phyloP scores from a whole-genome alignment of 305 asterid species.

The Plantago coronopus region DNA sequence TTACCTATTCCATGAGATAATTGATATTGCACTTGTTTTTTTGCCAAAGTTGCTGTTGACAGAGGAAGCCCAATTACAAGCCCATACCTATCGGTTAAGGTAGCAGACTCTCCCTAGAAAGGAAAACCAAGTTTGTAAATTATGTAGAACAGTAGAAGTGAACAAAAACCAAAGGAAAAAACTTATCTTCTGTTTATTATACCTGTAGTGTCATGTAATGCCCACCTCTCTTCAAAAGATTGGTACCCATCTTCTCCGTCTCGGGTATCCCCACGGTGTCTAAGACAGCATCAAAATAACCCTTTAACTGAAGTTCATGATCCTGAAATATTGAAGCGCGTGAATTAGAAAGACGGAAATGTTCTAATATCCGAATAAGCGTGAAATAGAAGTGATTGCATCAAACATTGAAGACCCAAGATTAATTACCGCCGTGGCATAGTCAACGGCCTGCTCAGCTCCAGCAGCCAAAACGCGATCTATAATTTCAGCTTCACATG shows the following conservation, averaged over 20 bases:
- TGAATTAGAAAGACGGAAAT: slow-evolving; percentile 6
- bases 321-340: slow-evolving; percentile 44
- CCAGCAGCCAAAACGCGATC: slow-evolving; percentile 72
- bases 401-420: slow-evolving; percentile 2
- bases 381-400: slow-evolving; percentile 1
- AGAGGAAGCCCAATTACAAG: slow-evolving; percentile 64
- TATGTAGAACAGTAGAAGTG: neutral
- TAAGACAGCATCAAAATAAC: slow-evolving; percentile 83
- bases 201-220: slow-evolving; percentile 98
- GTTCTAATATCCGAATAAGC: slow-evolving; percentile 1
- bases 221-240: slow-evolving; percentile 87
- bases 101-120: slow-evolving; percentile 87
- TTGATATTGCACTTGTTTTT: slow-evolving; percentile 74
- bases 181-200: slow-evolving; percentile 8
- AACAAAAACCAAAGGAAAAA: slow-evolving; percentile 3
- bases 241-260: slow-evolving; percentile 69
- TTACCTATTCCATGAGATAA: slow-evolving; percentile 83
- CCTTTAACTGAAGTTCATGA: slow-evolving; percentile 60
- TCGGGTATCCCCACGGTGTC: slow-evolving; percentile 87
- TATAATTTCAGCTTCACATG: slow-evolving; percentile 74
- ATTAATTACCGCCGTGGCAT: slow-evolving; percentile 57
- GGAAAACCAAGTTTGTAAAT: slow-evolving; percentile 19
- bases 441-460: slow-evolving; percentile 90
- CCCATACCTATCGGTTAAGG: slow-evolving; percentile 71
- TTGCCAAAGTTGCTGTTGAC: slow-evolving; percentile 55